Conservation (phyloP, 2,329 filamentous ascomycete genomes). For the Zasmidium angulare region DNA sequence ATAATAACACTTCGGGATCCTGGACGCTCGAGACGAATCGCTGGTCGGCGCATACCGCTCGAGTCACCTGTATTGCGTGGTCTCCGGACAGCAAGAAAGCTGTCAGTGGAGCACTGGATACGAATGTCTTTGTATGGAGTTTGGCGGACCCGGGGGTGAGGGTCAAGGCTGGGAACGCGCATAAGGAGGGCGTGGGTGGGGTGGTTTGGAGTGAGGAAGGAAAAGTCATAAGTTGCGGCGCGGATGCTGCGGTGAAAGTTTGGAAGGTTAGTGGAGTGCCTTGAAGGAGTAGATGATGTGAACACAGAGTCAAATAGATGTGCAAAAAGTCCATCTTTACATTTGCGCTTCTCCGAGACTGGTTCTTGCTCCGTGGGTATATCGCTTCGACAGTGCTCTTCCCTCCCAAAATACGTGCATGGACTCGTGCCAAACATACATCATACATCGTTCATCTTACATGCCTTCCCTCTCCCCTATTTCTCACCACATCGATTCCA, state of each 20-base stretch:
- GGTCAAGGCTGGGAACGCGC: slow-evolving; percentile 80
- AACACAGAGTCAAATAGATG: background rate
- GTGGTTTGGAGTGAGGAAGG: slow-evolving; percentile 71
- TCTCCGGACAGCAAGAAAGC: slow-evolving; percentile 74
- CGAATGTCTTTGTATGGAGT: slow-evolving; percentile 91
- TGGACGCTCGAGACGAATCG: slow-evolving; percentile 77
- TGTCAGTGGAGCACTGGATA: slow-evolving; percentile 83
- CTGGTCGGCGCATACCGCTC: slow-evolving; percentile 70
- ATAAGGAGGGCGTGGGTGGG: slow-evolving; percentile 93
- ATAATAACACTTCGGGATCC: slow-evolving; percentile 47
- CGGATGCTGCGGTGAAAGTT: slow-evolving; percentile 86
- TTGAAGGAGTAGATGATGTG: background rate
- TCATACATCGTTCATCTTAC: too few species aligned
- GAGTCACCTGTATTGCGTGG: slow-evolving; percentile 72
- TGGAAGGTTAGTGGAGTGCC: slow-evolving; percentile 65
- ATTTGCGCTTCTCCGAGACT: background rate
- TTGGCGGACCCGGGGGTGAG: slow-evolving; percentile 78
- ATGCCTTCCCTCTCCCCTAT: too few species aligned
- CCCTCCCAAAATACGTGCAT: too few species aligned
- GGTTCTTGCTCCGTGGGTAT: background rate
- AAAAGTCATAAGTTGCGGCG: slow-evolving; percentile 76
- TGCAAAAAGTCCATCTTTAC: background rate
- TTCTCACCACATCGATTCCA: too few species aligned
- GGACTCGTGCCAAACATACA: background rate
- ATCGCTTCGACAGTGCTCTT: too few species aligned